phyloP scores from a whole-genome alignment of 306 rosid species.

The Vigna mungo region DNA sequence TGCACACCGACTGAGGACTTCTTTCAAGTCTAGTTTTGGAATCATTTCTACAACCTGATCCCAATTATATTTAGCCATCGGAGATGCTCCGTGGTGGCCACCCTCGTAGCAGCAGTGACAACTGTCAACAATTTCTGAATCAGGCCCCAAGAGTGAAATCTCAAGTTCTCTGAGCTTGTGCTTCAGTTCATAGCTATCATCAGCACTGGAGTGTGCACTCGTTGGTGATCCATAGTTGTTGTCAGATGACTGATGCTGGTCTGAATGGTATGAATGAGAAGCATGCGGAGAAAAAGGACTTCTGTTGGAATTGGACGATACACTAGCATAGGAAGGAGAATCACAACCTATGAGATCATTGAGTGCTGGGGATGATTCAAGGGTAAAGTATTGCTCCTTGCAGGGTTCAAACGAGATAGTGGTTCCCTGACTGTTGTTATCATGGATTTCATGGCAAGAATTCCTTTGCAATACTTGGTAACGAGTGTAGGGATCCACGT shows the following conservation, averaged over 20 bases:
- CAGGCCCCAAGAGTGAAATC: conserved; percentile 72
- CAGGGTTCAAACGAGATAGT: conserved; percentile 62
- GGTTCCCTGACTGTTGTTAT: conserved; percentile 63
- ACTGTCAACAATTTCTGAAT: conserved; percentile 68
- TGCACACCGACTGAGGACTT: conserved; percentile 69
- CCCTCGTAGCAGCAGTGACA: conserved; percentile 52
- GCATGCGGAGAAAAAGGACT: conserved; percentile 76
- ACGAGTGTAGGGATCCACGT: conserved; percentile 52
- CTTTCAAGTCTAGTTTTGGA: conserved; percentile 60
- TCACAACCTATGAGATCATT: conserved; percentile 52
- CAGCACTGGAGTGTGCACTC: conserved; percentile 71
- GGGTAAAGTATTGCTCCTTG: conserved; percentile 67
- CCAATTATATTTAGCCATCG: conserved; percentile 47
- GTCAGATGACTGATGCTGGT: conserved; percentile 72
- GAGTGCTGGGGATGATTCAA: conserved; percentile 69
- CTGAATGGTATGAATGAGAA: conserved; percentile 74
- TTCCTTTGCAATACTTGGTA: conserved; percentile 63
- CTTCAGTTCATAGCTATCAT: conserved; percentile 59
- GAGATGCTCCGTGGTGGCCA: conserved; percentile 37
- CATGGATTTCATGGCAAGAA: conserved; percentile 47
- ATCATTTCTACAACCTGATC: conserved; percentile 53
- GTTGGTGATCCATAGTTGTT: conserved; percentile 70
- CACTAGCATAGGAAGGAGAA: conserved; percentile 82
- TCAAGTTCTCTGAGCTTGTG: conserved; percentile 71
- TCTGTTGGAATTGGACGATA: conserved; percentile 70